phyloP scores from a whole-genome alignment of 2,329 filamentous ascomycete genomes.

The Magnaporthiopsis poae region DNA sequence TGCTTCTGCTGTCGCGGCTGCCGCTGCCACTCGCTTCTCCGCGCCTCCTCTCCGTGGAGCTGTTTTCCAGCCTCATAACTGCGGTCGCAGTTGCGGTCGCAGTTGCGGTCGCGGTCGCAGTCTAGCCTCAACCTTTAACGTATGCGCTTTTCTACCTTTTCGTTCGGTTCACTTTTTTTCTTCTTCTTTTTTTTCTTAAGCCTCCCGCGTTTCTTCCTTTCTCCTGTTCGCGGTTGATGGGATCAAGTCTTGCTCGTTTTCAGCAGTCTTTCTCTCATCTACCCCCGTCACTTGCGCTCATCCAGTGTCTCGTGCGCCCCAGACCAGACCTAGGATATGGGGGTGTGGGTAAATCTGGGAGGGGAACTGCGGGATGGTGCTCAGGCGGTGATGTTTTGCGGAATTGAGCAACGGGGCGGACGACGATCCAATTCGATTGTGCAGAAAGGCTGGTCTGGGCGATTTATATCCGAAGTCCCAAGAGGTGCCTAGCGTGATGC shows the following conservation, averaged over 20 bases:
- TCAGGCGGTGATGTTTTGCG: background rate
- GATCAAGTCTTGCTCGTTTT: background rate
- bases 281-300: background rate
- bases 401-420: background rate
- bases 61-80: background rate
- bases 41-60: background rate
- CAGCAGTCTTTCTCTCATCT: background rate
- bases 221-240: background rate
- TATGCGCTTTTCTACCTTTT: background rate
- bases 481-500: background rate
- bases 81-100: background rate
- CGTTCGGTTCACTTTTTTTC: background rate
- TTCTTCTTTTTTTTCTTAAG: background rate
- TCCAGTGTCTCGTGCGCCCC: background rate
- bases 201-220: background rate
- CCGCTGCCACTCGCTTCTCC: constrained; percentile 1
- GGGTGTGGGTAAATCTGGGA: background rate
- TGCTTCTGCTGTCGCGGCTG: background rate
- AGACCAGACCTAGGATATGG: too few relatives aligned
- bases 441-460: background rate
- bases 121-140: background rate
- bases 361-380: background rate
- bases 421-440: background rate
- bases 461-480: background rate
- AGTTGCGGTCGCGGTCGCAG: background rate